Conservation (phyloP, 2,329 filamentous ascomycete species). For the Paecilomyces variotii region DNA sequence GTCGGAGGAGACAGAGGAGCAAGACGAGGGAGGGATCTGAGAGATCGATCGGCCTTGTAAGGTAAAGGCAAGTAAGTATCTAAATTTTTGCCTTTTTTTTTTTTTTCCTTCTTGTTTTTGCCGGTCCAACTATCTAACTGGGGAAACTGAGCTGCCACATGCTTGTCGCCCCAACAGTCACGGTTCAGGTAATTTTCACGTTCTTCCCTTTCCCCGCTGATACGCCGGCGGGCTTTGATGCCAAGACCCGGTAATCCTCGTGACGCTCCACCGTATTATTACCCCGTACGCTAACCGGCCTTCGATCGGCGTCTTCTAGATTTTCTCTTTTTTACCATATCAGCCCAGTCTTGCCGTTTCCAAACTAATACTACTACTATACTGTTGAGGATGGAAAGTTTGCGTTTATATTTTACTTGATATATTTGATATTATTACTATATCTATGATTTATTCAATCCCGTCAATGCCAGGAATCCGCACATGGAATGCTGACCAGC, state of each 20-base stretch:
- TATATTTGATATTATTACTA: too few relatives aligned
- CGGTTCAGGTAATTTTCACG: background rate
- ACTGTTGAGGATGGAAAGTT: too few relatives aligned
- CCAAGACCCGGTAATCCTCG: background rate
- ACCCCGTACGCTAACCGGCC: background rate
- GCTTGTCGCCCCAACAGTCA: background rate
- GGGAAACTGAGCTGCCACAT: background rate
- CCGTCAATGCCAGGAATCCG: background rate
- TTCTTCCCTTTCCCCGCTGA: background rate
- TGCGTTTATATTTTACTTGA: too few relatives aligned
- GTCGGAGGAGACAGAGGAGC: background rate
- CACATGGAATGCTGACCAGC: background rate
- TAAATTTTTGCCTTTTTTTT: background rate
- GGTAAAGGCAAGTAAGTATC: background rate
- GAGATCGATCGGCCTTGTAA: background rate
- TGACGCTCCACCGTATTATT: background rate
- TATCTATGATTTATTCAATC: background rate
- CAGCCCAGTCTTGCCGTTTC: background rate
- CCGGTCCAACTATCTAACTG: background rate
- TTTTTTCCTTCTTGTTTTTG: background rate
- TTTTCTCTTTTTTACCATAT: background rate
- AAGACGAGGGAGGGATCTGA: background rate
- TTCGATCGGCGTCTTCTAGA: conserved; percentile 1
- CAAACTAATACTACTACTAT: too few relatives aligned
- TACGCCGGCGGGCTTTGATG: background rate